A percentile compares a stretch with the other conserved stretches of the same genome.
Evolutionary conservation across 805 yeast species (phyloP).

Genomic region (Metschnikowia henanensis): DNA sequence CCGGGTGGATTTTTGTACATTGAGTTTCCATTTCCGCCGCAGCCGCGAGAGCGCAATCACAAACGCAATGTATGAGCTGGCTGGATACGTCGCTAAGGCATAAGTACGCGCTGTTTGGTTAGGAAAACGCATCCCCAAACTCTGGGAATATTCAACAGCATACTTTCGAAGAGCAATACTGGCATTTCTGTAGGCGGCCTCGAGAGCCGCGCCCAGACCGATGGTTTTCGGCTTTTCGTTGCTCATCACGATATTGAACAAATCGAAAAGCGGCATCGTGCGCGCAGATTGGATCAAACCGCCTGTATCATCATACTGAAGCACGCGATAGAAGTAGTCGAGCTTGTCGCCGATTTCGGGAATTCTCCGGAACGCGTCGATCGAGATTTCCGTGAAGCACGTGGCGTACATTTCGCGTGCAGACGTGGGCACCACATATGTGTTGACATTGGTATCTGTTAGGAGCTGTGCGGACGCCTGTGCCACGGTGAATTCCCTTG

Average conservation of each 20-base stretch:
- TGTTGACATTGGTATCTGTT: slow-evolving; percentile 34
- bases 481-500: slow-evolving; percentile 26
- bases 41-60: slow-evolving; percentile 14
- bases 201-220: no score
- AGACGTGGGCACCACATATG: slow-evolving; percentile 34
- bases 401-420: slow-evolving; percentile 32
- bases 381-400: slow-evolving; percentile 30
- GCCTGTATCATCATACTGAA: slow-evolving; percentile 42
- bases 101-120: background rate
- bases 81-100: slow-evolving; percentile 5
- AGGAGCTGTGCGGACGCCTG: slow-evolving; percentile 37
- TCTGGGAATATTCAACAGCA: background rate
- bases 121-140: slow-evolving; percentile 9
- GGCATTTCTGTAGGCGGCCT: background rate
- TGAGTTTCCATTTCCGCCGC: slow-evolving; percentile 22
- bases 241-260: slow-evolving; percentile 21
- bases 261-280: slow-evolving; percentile 35
- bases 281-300: slow-evolving; percentile 30
- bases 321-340: slow-evolving; percentile 44
- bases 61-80: slow-evolving; percentile 18
- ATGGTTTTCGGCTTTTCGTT: background rate
- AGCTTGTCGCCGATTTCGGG: slow-evolving; percentile 42
- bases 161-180: background rate
- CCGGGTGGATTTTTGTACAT: slow-evolving; percentile 25
- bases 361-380: slow-evolving; percentile 39